phyloP scores from a whole-genome alignment of 495 filamentous ascomycete species.

The Daldinia vernicosa region DNA sequence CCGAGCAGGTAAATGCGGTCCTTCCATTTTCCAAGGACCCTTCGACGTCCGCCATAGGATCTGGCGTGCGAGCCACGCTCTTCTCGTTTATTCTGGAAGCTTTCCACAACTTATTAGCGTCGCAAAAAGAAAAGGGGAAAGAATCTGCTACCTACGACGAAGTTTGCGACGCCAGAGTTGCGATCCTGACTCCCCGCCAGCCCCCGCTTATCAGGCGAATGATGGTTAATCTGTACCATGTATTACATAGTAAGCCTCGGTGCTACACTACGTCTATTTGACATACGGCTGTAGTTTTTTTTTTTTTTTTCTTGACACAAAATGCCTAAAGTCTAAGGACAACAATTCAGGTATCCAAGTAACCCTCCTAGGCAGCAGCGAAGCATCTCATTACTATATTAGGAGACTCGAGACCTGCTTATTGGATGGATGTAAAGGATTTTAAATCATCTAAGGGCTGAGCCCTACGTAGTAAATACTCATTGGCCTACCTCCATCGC shows the following conservation, averaged over 20 bases:
- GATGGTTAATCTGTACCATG: not conserved
- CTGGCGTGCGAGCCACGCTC: not conserved
- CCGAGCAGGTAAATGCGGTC: not conserved
- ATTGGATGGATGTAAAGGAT: not conserved
- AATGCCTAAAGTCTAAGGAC: not conserved
- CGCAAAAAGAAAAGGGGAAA: not conserved
- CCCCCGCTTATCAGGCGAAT: not conserved
- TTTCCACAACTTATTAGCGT: not conserved
- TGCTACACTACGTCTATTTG: not conserved
- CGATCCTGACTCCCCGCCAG: not conserved
- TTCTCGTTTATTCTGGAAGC: conserved; percentile 3
- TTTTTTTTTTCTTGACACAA: no score
- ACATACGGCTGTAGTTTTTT: conserved; percentile 31
- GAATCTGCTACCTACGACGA: not conserved
- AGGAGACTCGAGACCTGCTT: not conserved
- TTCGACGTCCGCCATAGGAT: not conserved
- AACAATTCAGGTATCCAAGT: not conserved
- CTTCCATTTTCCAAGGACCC: not conserved
- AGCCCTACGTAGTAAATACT: not conserved
- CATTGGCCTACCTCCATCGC: conserved; percentile 5
- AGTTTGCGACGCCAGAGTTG: not conserved
- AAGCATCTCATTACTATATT: conserved; percentile 4
- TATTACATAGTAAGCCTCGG: conserved; percentile 27
- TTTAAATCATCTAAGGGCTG: not conserved
- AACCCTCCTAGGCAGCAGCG: conserved; percentile 28